Base-by-base conservation (phyloP, 2,329 filamentous ascomycete species). In the Fusarium denticulatum region DNA sequence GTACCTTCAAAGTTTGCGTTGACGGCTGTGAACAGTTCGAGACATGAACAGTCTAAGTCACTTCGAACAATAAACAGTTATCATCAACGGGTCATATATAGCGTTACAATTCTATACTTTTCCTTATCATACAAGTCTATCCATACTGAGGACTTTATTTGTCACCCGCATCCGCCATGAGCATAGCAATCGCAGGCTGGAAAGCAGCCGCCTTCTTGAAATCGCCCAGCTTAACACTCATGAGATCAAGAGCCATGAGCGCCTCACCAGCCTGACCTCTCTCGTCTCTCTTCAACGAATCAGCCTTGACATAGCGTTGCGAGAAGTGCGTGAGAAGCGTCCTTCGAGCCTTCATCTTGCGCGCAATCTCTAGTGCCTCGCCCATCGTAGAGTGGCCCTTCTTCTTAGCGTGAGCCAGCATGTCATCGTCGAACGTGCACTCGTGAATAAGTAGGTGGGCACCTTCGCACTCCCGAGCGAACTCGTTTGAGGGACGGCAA, bases 271-370 rank as follows among this genome's bases (percentile, higher is more conserved):
- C 68, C 68, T 67, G 73, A 30, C 74, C 72, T 39, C 90, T 86
- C 22, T 57, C 66, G 12, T 73, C 69, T 28, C 74, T 49, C 28
- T 77, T 74, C 63, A 83, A 68, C 49, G 80, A 79, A 34, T 81
- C 80, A 18, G 79, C 67, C 82, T 96, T 96, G 77, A 94, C 92
- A 82, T 99, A 99, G 13, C 96, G 88, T 84, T 99, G 96, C 62
- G 92, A 95, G 83, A 99, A 99, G 81, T 99, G 96, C 13, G 96
- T 99, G 55, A 99, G 87, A 62, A 99, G 84, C 22, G 96, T 91
- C 22, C 93, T 88, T 72, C 91, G 89, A 0, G 95, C 96, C 34
- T 88, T 83, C 96, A 99, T 99, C 50, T 86, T 83, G 18, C 88
- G 87, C 4, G 92, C 96, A 7, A 98, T 88, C 49, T 86, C 87